Conservation (phyloP, 495 filamentous ascomycete species). For the Immersiella caudata region DNA sequence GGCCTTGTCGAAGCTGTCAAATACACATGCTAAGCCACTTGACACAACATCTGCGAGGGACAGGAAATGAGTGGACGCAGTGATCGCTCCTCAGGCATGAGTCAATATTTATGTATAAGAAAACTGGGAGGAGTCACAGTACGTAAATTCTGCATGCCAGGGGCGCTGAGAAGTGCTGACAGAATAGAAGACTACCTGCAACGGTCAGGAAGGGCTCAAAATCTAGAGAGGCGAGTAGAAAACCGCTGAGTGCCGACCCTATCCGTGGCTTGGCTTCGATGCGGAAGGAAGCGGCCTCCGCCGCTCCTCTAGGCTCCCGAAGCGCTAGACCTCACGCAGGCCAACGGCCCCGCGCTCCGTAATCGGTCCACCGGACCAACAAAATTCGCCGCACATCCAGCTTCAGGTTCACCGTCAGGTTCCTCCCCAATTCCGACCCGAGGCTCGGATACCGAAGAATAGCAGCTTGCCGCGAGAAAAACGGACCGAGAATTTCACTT, state of each 20-base stretch:
- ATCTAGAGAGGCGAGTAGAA: not conserved
- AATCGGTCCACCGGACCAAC: conserved; percentile 22
- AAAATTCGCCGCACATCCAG: conserved; percentile 14
- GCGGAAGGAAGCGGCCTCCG: not conserved
- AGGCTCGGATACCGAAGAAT: not conserved
- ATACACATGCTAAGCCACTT: no score
- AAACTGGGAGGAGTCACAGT: no score
- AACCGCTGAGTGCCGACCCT: not conserved
- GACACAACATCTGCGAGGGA: no score
- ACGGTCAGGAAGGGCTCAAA: not conserved
- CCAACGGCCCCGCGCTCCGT: conserved; percentile 24
- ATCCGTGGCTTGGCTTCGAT: not conserved
- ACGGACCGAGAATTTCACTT: not conserved
- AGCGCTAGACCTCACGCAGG: not conserved
- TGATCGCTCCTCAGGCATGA: no score
- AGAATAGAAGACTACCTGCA: not conserved
- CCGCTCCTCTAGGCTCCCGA: not conserved
- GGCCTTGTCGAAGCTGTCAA: no score
- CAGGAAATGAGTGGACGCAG: no score
- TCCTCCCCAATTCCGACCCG: not conserved
- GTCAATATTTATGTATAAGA: no score
- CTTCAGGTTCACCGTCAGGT: not conserved
- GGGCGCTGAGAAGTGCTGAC: not conserved
- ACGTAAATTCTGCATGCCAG: no score
- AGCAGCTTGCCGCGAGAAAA: not conserved